Conservation (phyloP, 257 asterid species). For the Penstemon davidsonii region DNA sequence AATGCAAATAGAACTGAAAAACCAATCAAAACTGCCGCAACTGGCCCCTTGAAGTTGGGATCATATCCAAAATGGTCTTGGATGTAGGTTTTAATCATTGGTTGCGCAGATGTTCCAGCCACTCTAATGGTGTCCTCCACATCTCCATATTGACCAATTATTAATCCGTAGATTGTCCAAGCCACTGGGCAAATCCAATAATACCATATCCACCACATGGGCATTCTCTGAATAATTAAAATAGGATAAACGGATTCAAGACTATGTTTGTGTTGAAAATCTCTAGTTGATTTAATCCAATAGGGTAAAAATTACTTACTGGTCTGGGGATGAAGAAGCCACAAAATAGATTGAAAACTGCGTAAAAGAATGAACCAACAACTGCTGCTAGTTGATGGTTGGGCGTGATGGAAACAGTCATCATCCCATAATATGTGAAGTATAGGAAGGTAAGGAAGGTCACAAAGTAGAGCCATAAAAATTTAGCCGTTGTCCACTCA, state of each 20-base stretch:
- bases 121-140: background rate
- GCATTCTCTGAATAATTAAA: conserved; percentile 58
- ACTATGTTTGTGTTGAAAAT: background rate
- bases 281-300: background rate
- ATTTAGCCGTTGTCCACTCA: conserved; percentile 71
- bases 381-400: conserved; percentile 77
- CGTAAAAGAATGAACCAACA: conserved; percentile 71
- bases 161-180: conserved; percentile 85
- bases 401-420: conserved; percentile 78
- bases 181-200: conserved; percentile 92
- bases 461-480: conserved; percentile 78
- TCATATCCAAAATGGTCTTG: conserved; percentile 59
- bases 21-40: conserved; percentile 53
- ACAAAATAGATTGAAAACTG: conserved; percentile 73
- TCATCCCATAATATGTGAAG: conserved; percentile 91
- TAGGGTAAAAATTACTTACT: conserved; percentile 45
- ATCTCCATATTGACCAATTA: conserved; percentile 43
- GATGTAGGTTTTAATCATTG: conserved; percentile 51
- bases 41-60: conserved; percentile 52
- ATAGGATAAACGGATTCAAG: conserved; percentile 7
- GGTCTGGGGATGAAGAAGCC: conserved; percentile 81
- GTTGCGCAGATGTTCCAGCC: conserved; percentile 38
- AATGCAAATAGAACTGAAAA: conserved; percentile 52
- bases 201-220: conserved; percentile 96
- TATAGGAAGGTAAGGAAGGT: conserved; percentile 71